Evolutionary conservation across 106 monocot species (phyloP).

Genomic region (Apostasia ramifera): DNA sequence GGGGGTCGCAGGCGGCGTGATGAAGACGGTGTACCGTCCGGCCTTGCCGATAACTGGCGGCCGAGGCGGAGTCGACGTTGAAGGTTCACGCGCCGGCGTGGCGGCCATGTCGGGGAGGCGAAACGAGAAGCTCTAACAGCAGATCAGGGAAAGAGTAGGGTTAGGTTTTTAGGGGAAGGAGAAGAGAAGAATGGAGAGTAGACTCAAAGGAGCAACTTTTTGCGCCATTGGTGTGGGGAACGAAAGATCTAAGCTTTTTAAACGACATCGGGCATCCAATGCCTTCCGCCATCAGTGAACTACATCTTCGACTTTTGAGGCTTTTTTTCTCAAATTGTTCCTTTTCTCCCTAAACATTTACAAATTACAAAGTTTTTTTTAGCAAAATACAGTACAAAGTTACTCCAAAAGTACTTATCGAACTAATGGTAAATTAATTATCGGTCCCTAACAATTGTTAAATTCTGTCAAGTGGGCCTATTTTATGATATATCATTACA

Average conservation of each 20-base stretch:
- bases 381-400: too few relatives aligned
- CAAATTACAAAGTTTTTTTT: too few relatives aligned
- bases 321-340: too few relatives aligned
- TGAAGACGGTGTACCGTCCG: conserved; percentile 79
- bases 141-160: neutral
- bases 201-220: neutral
- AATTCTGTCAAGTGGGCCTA: too few relatives aligned
- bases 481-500: too few relatives aligned
- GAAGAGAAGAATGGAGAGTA: neutral
- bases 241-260: conserved; percentile 7
- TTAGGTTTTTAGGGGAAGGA: conserved; percentile 2
- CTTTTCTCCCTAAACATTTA: too few relatives aligned
- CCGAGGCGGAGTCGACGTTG: conserved; percentile 23
- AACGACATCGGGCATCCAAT: conserved; percentile 20
- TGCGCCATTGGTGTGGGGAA: conserved; percentile 1
- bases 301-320: neutral
- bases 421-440: too few relatives aligned
- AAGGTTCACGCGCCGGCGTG: conserved; percentile 17
- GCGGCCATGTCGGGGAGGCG: conserved; percentile 28
- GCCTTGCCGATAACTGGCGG: conserved; percentile 75
- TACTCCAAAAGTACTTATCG: too few relatives aligned
- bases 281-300: neutral
- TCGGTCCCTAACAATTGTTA: too few relatives aligned
- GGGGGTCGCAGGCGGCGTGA: conserved; percentile 62
- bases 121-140: neutral